Evolutionary conservation across 768 basidiomycete species (phyloP).

Genomic region (Mycena capillaripes): DNA sequence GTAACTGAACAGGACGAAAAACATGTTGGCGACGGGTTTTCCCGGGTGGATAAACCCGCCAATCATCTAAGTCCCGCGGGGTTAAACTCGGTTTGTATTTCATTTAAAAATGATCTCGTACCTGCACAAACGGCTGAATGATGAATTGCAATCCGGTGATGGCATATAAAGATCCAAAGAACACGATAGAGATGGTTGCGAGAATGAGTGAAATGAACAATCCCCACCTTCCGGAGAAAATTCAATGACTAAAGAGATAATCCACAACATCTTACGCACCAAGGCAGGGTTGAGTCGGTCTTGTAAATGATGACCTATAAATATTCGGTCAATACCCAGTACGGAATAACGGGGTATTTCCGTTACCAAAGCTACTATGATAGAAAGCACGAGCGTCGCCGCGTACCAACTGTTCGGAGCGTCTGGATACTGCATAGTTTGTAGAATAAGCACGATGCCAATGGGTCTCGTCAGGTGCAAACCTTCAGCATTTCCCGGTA

Average conservation of each 20-base stretch:
- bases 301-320: slow-evolving; percentile 54
- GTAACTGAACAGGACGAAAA: slow-evolving; percentile 65
- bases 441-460: not conserved
- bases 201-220: slow-evolving; percentile 59
- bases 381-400: slow-evolving; percentile 55
- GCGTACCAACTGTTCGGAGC: slow-evolving; percentile 71
- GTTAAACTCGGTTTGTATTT: too few relatives aligned
- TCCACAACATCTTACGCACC: slow-evolving; percentile 54
- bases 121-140: slow-evolving; percentile 66
- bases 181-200: slow-evolving; percentile 59
- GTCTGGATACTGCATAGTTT: slow-evolving; percentile 59
- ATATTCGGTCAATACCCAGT: too few relatives aligned
- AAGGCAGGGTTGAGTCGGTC: slow-evolving; percentile 62
- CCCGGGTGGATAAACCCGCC: slow-evolving; percentile 72
- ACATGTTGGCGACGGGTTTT: slow-evolving; percentile 79
- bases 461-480: not conserved
- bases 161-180: slow-evolving; percentile 60
- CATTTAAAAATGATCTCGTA: slow-evolving; percentile 39
- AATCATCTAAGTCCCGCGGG: slow-evolving; percentile 65
- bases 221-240: slow-evolving; percentile 58
- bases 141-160: slow-evolving; percentile 62
- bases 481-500: slow-evolving; percentile 68
- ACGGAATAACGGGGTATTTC: too few relatives aligned
- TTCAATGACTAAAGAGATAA: not conserved
- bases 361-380: slow-evolving; percentile 59